A percentile compares a stretch with the other conserved stretches of the same genome.
Evolutionary conservation across 371 early-diverging fungal species (phyloP).

Genomic region (Lichtheimia ornata): DNA sequence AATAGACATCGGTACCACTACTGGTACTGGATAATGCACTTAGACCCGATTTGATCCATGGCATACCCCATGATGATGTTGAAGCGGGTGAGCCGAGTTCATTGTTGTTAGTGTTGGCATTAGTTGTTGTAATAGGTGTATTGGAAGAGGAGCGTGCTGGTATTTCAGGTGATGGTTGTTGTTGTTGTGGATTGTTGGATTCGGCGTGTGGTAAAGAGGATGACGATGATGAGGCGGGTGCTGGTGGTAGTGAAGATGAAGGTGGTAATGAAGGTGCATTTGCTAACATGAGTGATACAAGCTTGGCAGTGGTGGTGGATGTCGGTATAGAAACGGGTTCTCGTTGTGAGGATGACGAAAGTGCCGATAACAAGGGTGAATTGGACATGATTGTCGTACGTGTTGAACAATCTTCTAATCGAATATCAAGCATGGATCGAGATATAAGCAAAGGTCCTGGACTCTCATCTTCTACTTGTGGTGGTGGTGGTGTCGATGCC

Average conservation of each 20-base stretch:
- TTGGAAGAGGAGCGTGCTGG: background rate
- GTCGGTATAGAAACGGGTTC: background rate
- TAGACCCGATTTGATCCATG: slow-evolving; percentile 42
- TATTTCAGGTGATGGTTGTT: slow-evolving; percentile 1
- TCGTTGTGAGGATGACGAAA: background rate
- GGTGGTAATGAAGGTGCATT: background rate
- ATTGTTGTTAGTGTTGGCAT: background rate
- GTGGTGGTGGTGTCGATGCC: slow-evolving; percentile 4
- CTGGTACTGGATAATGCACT: slow-evolving; percentile 20
- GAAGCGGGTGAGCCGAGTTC: slow-evolving; percentile 6
- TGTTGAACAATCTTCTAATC: background rate
- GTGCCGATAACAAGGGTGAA: slow-evolving; percentile 9
- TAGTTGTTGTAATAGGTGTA: background rate
- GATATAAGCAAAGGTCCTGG: background rate
- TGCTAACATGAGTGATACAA: slow-evolving; percentile 4
- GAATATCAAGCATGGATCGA: background rate
- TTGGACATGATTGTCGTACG: background rate
- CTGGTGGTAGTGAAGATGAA: background rate
- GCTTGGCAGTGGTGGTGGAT: background rate
- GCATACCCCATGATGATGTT: slow-evolving; percentile 41
- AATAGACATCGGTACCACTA: slow-evolving; percentile 13
- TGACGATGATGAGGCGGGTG: background rate
- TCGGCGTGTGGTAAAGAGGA: background rate
- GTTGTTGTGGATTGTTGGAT: background rate
- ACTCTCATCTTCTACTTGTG: background rate